These are phyloP conservation scores for Pigoraptor vietnamica DNA, from an alignment of 78 protist genomes.

Conservation along the genomic window DNA sequence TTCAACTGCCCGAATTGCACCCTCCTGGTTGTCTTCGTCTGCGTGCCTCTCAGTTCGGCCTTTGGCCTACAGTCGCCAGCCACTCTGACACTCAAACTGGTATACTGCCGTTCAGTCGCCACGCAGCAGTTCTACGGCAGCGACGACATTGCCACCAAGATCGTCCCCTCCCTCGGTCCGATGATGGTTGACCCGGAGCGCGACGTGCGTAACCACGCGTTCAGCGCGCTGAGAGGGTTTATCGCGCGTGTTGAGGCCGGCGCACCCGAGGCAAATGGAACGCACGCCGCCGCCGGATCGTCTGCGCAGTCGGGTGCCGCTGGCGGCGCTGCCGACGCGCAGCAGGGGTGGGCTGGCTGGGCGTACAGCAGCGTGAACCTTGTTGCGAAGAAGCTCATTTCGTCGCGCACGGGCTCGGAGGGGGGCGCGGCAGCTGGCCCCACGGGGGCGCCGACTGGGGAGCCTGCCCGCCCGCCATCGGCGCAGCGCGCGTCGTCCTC, in stretches of 20 bases:
- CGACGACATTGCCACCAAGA: neutral
- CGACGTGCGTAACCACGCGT: neutral
- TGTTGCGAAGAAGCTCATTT: neutral
- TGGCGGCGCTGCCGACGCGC: neutral
- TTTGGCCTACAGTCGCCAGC: neutral
- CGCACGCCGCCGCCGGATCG: neutral
- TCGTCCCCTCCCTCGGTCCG: neutral
- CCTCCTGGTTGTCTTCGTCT: neutral
- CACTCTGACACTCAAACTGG: too few species aligned
- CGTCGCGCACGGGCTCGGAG: neutral
- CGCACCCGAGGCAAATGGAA: neutral
- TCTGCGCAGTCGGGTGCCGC: neutral
- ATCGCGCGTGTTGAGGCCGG: neutral
- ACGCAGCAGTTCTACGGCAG: neutral
- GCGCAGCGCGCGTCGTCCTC: neutral
- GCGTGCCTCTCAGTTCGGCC: neutral
- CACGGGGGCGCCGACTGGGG: neutral
- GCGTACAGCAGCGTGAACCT: neutral
- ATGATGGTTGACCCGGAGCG: neutral
- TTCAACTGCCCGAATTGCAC: neutral
- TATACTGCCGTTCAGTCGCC: too few species aligned
- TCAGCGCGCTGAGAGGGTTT: neutral
- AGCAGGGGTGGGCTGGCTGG: neutral
- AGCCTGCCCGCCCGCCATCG: neutral
- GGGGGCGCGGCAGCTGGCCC: neutral